Evolutionary conservation across 2,329 filamentous ascomycete genomes (phyloP).

Genomic region (Madurella fahalii): DNA sequence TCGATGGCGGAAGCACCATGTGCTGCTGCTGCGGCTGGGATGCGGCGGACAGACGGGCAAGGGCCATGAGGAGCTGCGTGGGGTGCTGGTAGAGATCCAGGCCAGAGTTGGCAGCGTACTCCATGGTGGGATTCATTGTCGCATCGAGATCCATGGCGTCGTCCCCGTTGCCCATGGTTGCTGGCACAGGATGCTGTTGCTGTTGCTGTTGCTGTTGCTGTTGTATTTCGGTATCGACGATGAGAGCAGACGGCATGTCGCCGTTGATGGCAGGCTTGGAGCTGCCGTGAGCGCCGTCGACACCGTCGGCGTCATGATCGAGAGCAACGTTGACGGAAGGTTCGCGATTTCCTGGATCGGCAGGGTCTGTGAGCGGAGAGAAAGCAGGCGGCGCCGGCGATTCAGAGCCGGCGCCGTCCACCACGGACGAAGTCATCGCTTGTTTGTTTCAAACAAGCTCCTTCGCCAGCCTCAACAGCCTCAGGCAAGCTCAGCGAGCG

Average conservation of each 20-base stretch:
- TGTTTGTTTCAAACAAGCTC: conserved; percentile 48
- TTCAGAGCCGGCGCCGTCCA: conserved; percentile 24
- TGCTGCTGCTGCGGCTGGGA: conserved; percentile 10
- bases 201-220: neutral
- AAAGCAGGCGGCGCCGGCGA: conserved; percentile 28
- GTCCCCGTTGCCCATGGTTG: neutral
- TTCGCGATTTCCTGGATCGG: conserved; percentile 22
- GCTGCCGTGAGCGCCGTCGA: conserved; percentile 1
- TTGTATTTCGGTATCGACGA: neutral
- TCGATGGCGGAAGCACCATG: conserved; percentile 26
- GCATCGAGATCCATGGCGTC: conserved; percentile 13
- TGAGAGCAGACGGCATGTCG: conserved; percentile 23
- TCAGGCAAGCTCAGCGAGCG: neutral
- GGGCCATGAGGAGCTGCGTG: conserved; percentile 40
- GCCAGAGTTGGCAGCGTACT: conserved; percentile 8
- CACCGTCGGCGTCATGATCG: neutral
- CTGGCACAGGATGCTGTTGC: neutral
- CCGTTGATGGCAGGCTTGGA: conserved; percentile 31
- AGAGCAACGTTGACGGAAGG: conserved; percentile 13
- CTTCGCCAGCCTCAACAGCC: conserved; percentile 41
- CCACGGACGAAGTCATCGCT: conserved; percentile 58
- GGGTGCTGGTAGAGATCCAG: conserved; percentile 19
- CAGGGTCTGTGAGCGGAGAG: conserved; percentile 25
- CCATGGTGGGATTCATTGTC: conserved; percentile 4
- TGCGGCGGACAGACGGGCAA: conserved; percentile 31